Percentiles rank a stretch among this genome's conserved stretches.
These are phyloP conservation scores for Pulveroboletus sp. DNA, from an alignment of 768 basidiomycete species.

Conservation along the genomic window DNA sequence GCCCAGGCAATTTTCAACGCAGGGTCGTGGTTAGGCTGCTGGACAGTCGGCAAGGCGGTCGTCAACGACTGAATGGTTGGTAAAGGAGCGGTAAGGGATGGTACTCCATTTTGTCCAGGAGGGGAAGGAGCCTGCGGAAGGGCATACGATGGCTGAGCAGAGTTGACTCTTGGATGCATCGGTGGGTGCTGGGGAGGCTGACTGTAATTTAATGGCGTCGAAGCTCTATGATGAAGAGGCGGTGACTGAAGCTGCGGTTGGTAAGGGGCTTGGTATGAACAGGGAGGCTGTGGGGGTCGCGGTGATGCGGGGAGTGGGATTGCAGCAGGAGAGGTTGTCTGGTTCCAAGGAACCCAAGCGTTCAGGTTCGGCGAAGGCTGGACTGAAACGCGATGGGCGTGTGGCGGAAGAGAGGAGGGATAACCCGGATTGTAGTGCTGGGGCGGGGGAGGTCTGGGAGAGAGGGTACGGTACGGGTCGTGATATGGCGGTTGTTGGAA, in stretches of 20 bases:
- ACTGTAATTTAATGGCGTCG: slow-evolving; percentile 21
- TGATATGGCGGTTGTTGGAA: slow-evolving; percentile 24
- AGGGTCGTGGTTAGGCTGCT: slow-evolving; percentile 54
- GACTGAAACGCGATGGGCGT: slow-evolving; percentile 16
- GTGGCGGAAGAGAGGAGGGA: slow-evolving; percentile 10
- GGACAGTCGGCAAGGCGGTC: slow-evolving; percentile 47
- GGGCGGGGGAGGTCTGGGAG: slow-evolving; percentile 24
- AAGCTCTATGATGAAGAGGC: no score
- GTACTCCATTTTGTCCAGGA: slow-evolving; percentile 25
- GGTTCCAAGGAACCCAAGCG: slow-evolving; percentile 17
- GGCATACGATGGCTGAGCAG: slow-evolving; percentile 13
- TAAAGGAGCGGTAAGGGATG: slow-evolving; percentile 62
- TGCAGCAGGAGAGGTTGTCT: slow-evolving; percentile 8
- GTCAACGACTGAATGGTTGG: slow-evolving; percentile 61
- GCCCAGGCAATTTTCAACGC: slow-evolving; percentile 69
- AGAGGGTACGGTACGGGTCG: slow-evolving; percentile 18
- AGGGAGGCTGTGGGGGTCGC: slow-evolving; percentile 17
- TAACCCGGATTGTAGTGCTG: slow-evolving; percentile 16
- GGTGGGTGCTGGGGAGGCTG: slow-evolving; percentile 24
- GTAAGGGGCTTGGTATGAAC: slow-evolving; percentile 15
- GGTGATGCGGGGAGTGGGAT: slow-evolving; percentile 22
- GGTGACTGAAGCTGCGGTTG: slow-evolving; percentile 24
- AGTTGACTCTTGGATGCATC: slow-evolving; percentile 18
- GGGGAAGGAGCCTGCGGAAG: slow-evolving; percentile 25
- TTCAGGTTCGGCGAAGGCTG: slow-evolving; percentile 26